Percentiles rank a stretch among this genome's conserved stretches.
Evolutionary conservation across 2,329 filamentous ascomycete genomes (phyloP).

Genomic region (Penicillium verrucosum): DNA sequence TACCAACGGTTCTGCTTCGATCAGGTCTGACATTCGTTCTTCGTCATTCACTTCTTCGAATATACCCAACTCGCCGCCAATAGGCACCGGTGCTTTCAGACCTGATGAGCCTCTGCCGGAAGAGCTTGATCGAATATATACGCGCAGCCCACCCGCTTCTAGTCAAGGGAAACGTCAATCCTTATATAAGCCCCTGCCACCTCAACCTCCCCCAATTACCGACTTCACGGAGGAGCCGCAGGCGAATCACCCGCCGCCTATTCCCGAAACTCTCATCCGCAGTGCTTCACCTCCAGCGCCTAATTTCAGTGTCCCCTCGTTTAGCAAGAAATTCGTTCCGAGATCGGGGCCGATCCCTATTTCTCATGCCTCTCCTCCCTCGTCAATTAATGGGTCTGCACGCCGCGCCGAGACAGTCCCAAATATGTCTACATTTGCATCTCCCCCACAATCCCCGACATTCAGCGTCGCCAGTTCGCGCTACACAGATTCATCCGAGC

Average conservation of each 20-base stretch:
- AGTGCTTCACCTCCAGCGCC: slow-evolving; percentile 37
- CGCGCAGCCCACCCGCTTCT: slow-evolving; percentile 23
- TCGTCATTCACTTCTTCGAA: slow-evolving; percentile 16
- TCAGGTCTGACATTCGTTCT: slow-evolving; percentile 15
- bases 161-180: slow-evolving; percentile 29
- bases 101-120: slow-evolving; percentile 14
- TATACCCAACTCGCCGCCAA: slow-evolving; percentile 17
- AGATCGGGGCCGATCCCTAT: slow-evolving; percentile 14
- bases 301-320: slow-evolving; percentile 43
- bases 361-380: slow-evolving; percentile 16
- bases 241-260: slow-evolving; percentile 20
- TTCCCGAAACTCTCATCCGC: slow-evolving; percentile 26
- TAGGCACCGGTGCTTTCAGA: slow-evolving; percentile 8
- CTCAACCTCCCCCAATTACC: slow-evolving; percentile 9
- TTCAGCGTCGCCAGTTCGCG: slow-evolving; percentile 26
- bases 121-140: slow-evolving; percentile 11
- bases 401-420: slow-evolving; percentile 17
- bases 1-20: slow-evolving; percentile 10
- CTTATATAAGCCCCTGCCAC: slow-evolving; percentile 13
- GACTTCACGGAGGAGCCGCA: slow-evolving; percentile 21
- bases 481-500: slow-evolving; percentile 22
- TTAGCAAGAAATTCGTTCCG: slow-evolving; percentile 38
- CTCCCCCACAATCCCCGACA: slow-evolving; percentile 34
- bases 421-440: slow-evolving; percentile 25
- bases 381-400: slow-evolving; percentile 12